phyloP scores from a whole-genome alignment of 768 basidiomycete species.

The Trametes sanguinea region DNA sequence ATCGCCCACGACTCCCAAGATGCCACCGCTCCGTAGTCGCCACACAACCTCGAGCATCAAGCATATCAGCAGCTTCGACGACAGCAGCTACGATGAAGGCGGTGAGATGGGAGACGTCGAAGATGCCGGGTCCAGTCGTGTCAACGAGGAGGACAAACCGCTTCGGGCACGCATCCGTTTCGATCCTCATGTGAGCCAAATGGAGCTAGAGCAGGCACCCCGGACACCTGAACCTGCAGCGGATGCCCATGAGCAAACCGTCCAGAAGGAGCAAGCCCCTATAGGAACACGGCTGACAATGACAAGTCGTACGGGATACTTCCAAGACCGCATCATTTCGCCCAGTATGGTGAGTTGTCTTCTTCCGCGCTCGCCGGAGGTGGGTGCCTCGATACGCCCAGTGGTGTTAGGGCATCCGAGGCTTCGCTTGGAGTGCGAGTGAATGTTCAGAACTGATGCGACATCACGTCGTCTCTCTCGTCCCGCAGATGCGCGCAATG shows the following conservation, averaged over 20 bases:
- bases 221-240: neutral
- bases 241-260: neutral
- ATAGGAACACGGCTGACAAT: slow-evolving; percentile 91
- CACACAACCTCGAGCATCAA: slow-evolving; percentile 20
- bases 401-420: neutral
- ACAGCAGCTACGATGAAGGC: slow-evolving; percentile 40
- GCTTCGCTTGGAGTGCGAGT: neutral
- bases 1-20: slow-evolving; percentile 24
- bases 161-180: slow-evolving; percentile 72
- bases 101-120: slow-evolving; percentile 54
- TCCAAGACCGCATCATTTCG: slow-evolving; percentile 91
- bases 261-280: slow-evolving; percentile 39
- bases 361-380: slow-evolving; percentile 6
- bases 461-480: slow-evolving; percentile 3
- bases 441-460: slow-evolving; percentile 5
- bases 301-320: slow-evolving; percentile 92
- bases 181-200: slow-evolving; percentile 25
- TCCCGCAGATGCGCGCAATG: slow-evolving; percentile 95
- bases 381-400: neutral
- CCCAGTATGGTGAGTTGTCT: slow-evolving; percentile 85
- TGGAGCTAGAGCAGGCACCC: slow-evolving; percentile 11
- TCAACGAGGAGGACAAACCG: slow-evolving; percentile 68
- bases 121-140: slow-evolving; percentile 43
- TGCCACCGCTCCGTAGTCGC: slow-evolving; percentile 24
- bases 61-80: slow-evolving; percentile 8